Evolutionary conservation across 108 stramenopile species (phyloP).

Genomic region (Phaeodactylum tricornutum): DNA sequence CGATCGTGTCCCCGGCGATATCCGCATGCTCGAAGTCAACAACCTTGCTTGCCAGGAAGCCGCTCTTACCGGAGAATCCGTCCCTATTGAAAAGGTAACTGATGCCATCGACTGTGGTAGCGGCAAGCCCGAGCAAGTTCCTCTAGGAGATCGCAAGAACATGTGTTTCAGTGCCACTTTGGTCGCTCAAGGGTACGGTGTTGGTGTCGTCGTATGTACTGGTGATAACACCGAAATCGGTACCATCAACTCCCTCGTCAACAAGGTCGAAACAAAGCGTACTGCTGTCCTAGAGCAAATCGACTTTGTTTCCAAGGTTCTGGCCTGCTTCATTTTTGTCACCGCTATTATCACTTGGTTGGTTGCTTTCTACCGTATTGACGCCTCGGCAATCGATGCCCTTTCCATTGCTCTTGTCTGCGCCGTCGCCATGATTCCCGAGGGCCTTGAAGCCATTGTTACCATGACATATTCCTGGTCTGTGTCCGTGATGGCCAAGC

Average conservation of each 20-base stretch:
- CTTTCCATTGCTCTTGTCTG: slow-evolving; percentile 72
- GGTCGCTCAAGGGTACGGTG: slow-evolving; percentile 78
- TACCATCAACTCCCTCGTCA: slow-evolving; percentile 82
- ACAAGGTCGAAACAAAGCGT: slow-evolving; percentile 67
- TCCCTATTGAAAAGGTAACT: slow-evolving; percentile 72
- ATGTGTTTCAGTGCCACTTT: slow-evolving; percentile 88
- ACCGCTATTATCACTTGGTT: slow-evolving; percentile 75
- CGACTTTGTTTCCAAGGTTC: slow-evolving; percentile 74
- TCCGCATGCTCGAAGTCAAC: slow-evolving; percentile 67
- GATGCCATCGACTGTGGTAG: slow-evolving; percentile 33
- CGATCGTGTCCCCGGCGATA: slow-evolving; percentile 83
- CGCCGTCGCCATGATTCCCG: slow-evolving; percentile 95
- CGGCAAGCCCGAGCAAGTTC: slow-evolving; percentile 40
- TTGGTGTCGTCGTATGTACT: slow-evolving; percentile 75
- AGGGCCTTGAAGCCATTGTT: slow-evolving; percentile 94
- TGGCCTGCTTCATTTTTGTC: slow-evolving; percentile 68
- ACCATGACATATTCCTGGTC: slow-evolving; percentile 87
- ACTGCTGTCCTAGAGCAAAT: slow-evolving; percentile 92
- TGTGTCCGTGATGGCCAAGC: slow-evolving; percentile 76
- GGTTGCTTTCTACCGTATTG: slow-evolving; percentile 49
- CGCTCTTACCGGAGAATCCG: slow-evolving; percentile 88
- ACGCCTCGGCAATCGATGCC: slow-evolving; percentile 37
- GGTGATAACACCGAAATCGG: slow-evolving; percentile 92
- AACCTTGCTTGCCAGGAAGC: slow-evolving; percentile 78
- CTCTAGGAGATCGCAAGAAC: slow-evolving; percentile 74